Evolutionary conservation across 208 protist species (phyloP).

Genomic region (Phytomonas serpens): DNA sequence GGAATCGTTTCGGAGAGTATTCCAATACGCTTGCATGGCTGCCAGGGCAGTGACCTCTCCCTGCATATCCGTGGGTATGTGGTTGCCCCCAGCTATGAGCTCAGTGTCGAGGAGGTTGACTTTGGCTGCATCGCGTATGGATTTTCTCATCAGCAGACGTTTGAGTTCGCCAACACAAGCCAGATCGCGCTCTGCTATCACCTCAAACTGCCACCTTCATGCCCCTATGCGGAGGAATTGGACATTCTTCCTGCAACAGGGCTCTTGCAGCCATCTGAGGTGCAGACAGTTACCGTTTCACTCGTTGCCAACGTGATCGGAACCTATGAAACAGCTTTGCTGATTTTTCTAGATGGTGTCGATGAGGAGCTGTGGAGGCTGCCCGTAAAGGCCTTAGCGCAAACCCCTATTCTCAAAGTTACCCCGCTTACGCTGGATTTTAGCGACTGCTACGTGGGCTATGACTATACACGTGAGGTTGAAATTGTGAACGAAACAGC

Average conservation of each 20-base stretch:
- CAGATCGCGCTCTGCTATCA: conserved; percentile 90
- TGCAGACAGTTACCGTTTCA: conserved; percentile 59
- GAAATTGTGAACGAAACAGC: conserved; percentile 88
- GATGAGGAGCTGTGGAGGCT: conserved; percentile 78
- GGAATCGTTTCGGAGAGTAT: conserved; percentile 89
- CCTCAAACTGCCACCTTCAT: conserved; percentile 67
- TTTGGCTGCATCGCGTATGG: conserved; percentile 93
- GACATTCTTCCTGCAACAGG: conserved; percentile 61
- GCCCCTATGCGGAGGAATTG: conserved; percentile 51
- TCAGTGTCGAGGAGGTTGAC: conserved; percentile 86
- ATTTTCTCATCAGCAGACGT: conserved; percentile 62
- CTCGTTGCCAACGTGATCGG: conserved; percentile 75
- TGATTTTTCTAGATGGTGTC: conserved; percentile 92
- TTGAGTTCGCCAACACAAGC: conserved; percentile 91
- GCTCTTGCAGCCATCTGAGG: conserved; percentile 46
- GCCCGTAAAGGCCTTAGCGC: conserved; percentile 75
- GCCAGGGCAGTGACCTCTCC: conserved; percentile 48
- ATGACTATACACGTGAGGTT: conserved; percentile 81
- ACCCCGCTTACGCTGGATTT: conserved; percentile 68
- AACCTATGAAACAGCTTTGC: conserved; percentile 68
- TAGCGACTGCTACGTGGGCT: conserved; percentile 86
- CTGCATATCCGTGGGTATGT: conserved; percentile 86
- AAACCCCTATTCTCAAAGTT: conserved; percentile 79
- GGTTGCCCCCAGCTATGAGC: conserved; percentile 91
- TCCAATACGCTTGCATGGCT: conserved; percentile 77